Base-by-base conservation (phyloP, 495 filamentous ascomycete species). In the Chaetomium cochliodes region DNA sequence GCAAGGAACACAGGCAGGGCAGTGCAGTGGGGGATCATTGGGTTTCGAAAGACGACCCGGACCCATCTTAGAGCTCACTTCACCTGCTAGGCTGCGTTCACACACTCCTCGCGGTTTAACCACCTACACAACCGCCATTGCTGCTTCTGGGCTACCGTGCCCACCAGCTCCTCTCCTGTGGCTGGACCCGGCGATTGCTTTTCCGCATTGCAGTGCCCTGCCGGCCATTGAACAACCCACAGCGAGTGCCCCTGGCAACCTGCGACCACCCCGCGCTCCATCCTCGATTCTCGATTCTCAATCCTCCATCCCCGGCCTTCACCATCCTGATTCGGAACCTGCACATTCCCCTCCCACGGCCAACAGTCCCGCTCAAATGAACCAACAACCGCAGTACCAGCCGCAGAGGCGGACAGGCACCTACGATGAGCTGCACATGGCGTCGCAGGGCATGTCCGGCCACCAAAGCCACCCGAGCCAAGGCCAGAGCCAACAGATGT, bases 401-500 rank as follows among this genome's bases (percentile, higher is more conserved):
- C 74, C 76, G 68, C 74, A 72, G 52, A 72, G 78, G 72, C 77
- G 78, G 67, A 67, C 74, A 62, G 74, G 74, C 33, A 76, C 75
- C 59, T 81, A 77, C 65, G 91, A 93, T 68, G 91, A 96, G 79
- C 82, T 93, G 69, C 91, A 93, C 76, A 88, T 93, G 65, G 85
- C 88, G 33, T 37, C 33, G 49, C 79, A 88, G 16, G 81, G 83
- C 49, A 81, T 81, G 69, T 53, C 71, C 74, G 44, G 44, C 16
- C 74, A 67, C 69, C 75, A 67, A 69, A 77, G 63, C 77, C 74
- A 67, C 69, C 75, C 65, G 68, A 77, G 63, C 77, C 78, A 75
- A 33, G 30, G 30, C 30, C 46, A 49, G 46, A 49, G 3, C 61
- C 69, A 81, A 23, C 81, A 77, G 64, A 65, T 80, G 55, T 80